Evolutionary conservation across 768 basidiomycete species (phyloP).

Genomic region (Lactarius pseudohatsudake): DNA sequence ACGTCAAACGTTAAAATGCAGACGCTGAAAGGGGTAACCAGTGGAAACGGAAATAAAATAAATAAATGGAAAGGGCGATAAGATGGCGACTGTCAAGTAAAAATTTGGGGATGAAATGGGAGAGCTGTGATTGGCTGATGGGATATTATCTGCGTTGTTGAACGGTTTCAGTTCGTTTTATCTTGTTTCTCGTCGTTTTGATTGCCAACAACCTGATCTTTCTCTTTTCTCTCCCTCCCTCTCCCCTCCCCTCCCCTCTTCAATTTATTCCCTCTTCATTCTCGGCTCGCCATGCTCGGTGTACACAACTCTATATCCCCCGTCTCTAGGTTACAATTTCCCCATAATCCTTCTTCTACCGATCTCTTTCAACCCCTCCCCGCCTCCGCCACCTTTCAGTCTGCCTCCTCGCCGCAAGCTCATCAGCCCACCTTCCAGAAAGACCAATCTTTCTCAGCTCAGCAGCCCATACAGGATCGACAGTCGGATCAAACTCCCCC

Average conservation of each 20-base stretch:
- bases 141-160: background rate
- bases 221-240: constrained; percentile 7
- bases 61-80: constrained; percentile 15
- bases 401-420: constrained; percentile 23
- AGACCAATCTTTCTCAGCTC: constrained; percentile 22
- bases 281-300: constrained; percentile 22
- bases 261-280: constrained; percentile 5
- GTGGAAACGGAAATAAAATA: background rate
- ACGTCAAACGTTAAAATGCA: constrained; percentile 25
- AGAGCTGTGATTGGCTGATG: constrained; percentile 26
- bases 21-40: constrained; percentile 23
- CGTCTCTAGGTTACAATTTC: constrained; percentile 27
- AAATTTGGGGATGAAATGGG: constrained; percentile 14
- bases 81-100: constrained; percentile 6
- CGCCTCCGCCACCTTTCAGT: constrained; percentile 22
- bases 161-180: constrained; percentile 7
- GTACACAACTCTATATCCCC: constrained; percentile 26
- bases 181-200: constrained; percentile 24
- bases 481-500: constrained; percentile 16
- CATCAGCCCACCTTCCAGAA: constrained; percentile 15
- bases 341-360: constrained; percentile 24
- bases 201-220: constrained; percentile 21
- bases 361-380: constrained; percentile 28
- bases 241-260: background rate
- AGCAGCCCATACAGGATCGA: constrained; percentile 23